Evolutionary conservation across 495 filamentous ascomycete species (phyloP).

Genomic region (Venustampulla echinocandica): DNA sequence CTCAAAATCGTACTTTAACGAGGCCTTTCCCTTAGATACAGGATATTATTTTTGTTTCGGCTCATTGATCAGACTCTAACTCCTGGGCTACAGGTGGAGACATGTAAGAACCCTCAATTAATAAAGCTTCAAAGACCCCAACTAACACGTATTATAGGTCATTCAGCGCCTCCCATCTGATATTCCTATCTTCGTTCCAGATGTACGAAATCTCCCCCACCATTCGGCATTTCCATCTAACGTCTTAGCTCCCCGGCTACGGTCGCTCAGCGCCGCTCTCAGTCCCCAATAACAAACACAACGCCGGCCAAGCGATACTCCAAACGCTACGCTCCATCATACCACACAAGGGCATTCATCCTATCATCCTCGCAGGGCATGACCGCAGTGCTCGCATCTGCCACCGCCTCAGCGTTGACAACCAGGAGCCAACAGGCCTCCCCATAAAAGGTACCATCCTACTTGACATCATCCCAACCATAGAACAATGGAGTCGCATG

Average conservation of each 20-base stretch:
- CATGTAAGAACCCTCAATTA: constrained; percentile 11
- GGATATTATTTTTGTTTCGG: too few relatives aligned
- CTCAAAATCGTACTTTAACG: not conserved
- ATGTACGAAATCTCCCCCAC: constrained; percentile 14
- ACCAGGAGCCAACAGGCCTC: constrained; percentile 15
- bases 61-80: not conserved
- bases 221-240: not conserved
- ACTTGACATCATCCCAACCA: constrained; percentile 42
- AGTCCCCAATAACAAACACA: constrained; percentile 26
- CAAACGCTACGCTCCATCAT: constrained; percentile 23
- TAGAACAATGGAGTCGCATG: constrained; percentile 30
- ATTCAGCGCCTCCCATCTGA: constrained; percentile 16
- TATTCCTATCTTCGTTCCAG: constrained; percentile 32
- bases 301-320: constrained; percentile 31
- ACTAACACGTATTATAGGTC: constrained; percentile 5
- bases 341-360: constrained; percentile 1
- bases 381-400: constrained; percentile 40
- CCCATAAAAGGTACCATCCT: constrained; percentile 28
- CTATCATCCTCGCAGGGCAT: constrained; percentile 33
- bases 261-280: constrained; percentile 29
- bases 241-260: constrained; percentile 36
- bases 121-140: not conserved
- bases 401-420: constrained; percentile 36
- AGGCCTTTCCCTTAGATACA: not conserved
- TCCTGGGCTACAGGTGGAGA: constrained; percentile 18